These are phyloP conservation scores for Dichomitus squalens DNA, from an alignment of 1,284 basidiomycete genomes.

Conservation along the genomic window DNA sequence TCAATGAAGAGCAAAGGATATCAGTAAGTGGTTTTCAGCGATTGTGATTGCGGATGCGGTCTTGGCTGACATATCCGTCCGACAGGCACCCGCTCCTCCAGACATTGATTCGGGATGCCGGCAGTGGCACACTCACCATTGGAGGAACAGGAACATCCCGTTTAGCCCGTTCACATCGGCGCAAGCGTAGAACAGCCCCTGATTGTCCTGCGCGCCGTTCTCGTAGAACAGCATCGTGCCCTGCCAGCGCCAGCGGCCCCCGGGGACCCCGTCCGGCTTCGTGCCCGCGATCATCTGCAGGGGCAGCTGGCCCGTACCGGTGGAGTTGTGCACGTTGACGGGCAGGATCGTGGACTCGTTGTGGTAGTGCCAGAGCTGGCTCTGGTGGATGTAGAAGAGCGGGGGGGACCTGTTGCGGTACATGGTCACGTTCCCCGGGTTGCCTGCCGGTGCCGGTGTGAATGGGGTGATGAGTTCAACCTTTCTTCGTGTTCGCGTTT, in stretches of 20 bases:
- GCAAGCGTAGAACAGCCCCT: constrained; percentile 56
- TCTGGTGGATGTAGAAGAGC: constrained; percentile 55
- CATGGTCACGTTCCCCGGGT: constrained; percentile 35
- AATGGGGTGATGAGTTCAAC: neutral
- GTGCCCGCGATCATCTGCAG: constrained; percentile 48
- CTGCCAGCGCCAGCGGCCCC: constrained; percentile 55
- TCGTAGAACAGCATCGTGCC: constrained; percentile 60
- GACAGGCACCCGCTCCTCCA: neutral
- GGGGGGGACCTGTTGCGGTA: constrained; percentile 37
- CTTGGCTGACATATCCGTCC: neutral
- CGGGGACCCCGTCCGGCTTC: constrained; percentile 40
- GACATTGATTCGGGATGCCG: neutral
- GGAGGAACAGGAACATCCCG: constrained; percentile 52
- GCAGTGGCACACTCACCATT: constrained; percentile 40
- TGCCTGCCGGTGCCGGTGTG: constrained; percentile 22
- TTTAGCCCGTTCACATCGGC: constrained; percentile 36
- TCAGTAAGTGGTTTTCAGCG: constrained; percentile 1
- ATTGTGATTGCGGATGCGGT: neutral
- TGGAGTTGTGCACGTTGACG: constrained; percentile 57
- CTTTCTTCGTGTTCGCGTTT: constrained; percentile 1
- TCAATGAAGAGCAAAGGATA: neutral
- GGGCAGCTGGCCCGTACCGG: constrained; percentile 43
- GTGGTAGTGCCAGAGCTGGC: constrained; percentile 53
- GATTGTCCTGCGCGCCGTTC: constrained; percentile 43
- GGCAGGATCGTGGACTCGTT: constrained; percentile 58